Base-by-base conservation (phyloP, 2,329 filamentous ascomycete species). In the Lasiodiplodia sp. region DNA sequence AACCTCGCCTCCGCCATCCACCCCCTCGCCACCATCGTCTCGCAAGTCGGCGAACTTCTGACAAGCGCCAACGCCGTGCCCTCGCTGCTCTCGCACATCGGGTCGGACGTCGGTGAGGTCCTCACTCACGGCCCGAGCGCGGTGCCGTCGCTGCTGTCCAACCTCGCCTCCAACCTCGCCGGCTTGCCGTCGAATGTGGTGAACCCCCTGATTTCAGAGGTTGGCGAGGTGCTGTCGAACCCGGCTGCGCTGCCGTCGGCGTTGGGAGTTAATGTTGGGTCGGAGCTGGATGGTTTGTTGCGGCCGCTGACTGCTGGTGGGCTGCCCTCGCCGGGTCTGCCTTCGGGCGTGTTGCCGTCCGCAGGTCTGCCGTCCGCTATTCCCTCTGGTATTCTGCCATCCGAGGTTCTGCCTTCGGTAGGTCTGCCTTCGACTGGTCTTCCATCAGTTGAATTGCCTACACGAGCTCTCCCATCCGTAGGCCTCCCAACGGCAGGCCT, bases 71-170 rank as follows among this genome's bases (percentile, higher is more conserved):
- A 28, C 55, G 55, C 31, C 16, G n/a, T 58, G 2, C 55, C 34
- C n/a, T 38, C 55, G 8, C 8, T 58, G 31, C 55, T 58, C 31
- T 58, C 55, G 8, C 55, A 58, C 5, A 37, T 58, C 18, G 55
- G 21, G n/a, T 58, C 55, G 2, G 55, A 18, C n/a, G 34, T 58
- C 34, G 55, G n/a, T 11, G 55, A 38, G 3, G 18, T 23, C 8
- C 34, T 58, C 10, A 58, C 55, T 2, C 21, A 58, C 31, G 28
- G 28, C 28, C 18, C 55, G 3, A 25, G 8, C 18, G 55, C 55
- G 5, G 18, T 58, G 16, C 55, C 55, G 3, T 23, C 34, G 4
- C 34, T 40, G 4, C 34, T 58, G 18, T 21, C 34, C 18, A 12
- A 23, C 6, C 12, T 58, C 1, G 55, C 4, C 14, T 40, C 31